Percentiles rank a stretch among this genome's conserved stretches.
Evolutionary conservation across 179 eudicot genomes (phyloP).

Genomic region (Corrigiola litoralis): DNA sequence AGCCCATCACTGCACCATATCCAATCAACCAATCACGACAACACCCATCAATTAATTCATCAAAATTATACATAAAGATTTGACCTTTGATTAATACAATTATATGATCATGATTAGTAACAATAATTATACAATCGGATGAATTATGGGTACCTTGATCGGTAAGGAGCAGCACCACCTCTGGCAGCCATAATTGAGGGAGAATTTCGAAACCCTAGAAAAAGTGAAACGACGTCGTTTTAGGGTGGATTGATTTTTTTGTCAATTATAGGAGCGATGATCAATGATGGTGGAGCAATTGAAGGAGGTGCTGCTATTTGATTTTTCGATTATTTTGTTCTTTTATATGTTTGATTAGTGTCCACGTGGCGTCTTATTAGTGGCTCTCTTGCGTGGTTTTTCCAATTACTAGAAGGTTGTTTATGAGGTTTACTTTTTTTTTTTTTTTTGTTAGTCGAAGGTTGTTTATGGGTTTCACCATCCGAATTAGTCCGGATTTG

Average conservation of each 20-base stretch:
- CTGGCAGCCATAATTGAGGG: slow-evolving; percentile 34
- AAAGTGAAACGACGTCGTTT: not conserved
- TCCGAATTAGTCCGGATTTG: too few species aligned
- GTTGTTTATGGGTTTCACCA: too few species aligned
- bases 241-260: not conserved
- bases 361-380: not conserved
- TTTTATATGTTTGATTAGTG: not conserved
- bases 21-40: not conserved
- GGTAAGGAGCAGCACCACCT: slow-evolving; percentile 40
- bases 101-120: not conserved
- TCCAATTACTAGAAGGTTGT: too few species aligned
- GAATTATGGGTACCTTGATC: slow-evolving; percentile 38
- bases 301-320: not conserved
- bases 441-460: too few species aligned
- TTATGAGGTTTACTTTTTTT: too few species aligned
- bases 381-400: slow-evolving; percentile 1
- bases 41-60: too few species aligned
- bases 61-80: not conserved
- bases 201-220: not conserved
- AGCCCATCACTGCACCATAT: slow-evolving; percentile 56
- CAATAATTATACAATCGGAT: too few species aligned
- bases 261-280: too few species aligned
- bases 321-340: not conserved
- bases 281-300: too few species aligned
- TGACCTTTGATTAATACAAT: not conserved